Conservation (phyloP, 257 asterid genomes). For the Orobanche coerulescens region DNA sequence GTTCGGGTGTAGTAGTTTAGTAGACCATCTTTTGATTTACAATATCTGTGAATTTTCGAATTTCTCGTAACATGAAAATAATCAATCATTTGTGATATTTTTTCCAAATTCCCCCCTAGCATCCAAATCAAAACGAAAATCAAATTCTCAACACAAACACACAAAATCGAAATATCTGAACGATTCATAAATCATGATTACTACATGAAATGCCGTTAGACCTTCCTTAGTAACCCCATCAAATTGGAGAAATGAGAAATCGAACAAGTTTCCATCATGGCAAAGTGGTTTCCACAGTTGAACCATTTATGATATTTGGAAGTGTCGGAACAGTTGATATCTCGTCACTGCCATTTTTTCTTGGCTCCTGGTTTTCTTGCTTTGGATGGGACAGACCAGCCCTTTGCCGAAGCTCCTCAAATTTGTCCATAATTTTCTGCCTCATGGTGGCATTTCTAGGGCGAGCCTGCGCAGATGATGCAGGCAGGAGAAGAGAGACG, state of each 20-base stretch:
- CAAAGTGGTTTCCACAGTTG: slow-evolving; percentile 26
- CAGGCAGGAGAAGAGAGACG: slow-evolving; percentile 28
- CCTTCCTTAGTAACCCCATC: no score
- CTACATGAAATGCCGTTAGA: no score
- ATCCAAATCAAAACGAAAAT: neutral
- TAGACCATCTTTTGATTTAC: no score
- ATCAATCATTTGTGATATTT: no score
- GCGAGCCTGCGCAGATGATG: slow-evolving; percentile 45
- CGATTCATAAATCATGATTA: no score
- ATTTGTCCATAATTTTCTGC: slow-evolving; percentile 40
- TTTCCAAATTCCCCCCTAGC: no score
- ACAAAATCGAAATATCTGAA: neutral
- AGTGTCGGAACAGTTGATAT: slow-evolving; percentile 22
- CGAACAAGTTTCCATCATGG: slow-evolving; percentile 17
- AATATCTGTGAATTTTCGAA: no score
- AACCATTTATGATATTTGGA: slow-evolving; percentile 30
- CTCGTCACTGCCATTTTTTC: slow-evolving; percentile 11
- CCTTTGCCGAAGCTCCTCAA: slow-evolving; percentile 31
- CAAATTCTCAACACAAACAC: neutral
- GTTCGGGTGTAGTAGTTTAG: no score
- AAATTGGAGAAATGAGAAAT: no score
- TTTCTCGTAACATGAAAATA: no score
- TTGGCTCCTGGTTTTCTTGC: slow-evolving; percentile 4
- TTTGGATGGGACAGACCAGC: slow-evolving; percentile 28
- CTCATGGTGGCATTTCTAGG: slow-evolving; percentile 37